Evolutionary conservation across 129 eudicot species (phyloP).

Genomic region (Solidago caesia): DNA sequence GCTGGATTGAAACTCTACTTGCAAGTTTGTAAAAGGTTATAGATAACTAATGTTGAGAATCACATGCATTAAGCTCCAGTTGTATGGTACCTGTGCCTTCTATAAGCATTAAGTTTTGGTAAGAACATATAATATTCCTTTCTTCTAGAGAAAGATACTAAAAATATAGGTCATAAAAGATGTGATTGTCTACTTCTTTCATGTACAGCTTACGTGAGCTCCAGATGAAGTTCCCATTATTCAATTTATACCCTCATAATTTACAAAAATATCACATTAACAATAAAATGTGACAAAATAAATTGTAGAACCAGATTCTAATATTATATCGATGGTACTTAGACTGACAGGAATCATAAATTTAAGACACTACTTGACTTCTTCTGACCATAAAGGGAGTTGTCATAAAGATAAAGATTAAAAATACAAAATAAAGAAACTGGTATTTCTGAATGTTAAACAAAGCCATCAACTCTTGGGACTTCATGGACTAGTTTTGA

Average conservation of each 20-base stretch:
- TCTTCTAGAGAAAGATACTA: too few relatives aligned
- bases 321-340: too few relatives aligned
- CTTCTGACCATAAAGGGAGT: neutral
- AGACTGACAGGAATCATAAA: too few relatives aligned
- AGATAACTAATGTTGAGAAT: neutral
- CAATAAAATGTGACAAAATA: too few relatives aligned
- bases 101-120: neutral
- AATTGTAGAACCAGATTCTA: too few relatives aligned
- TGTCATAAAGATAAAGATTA: too few relatives aligned
- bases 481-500: neutral
- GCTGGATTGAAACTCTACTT: neutral
- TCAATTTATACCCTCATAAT: too few relatives aligned
- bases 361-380: neutral
- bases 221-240: too few relatives aligned
- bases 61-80: neutral
- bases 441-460: neutral
- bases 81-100: neutral
- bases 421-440: too few relatives aligned
- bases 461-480: neutral
- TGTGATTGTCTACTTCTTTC: neutral
- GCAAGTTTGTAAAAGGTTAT: neutral
- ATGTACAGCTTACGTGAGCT: neutral
- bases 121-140: neutral
- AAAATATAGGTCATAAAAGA: neutral
- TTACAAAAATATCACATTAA: too few relatives aligned